Evolutionary conservation across 768 basidiomycete genomes (phyloP).

Genomic region (Naganishia kalamii): DNA sequence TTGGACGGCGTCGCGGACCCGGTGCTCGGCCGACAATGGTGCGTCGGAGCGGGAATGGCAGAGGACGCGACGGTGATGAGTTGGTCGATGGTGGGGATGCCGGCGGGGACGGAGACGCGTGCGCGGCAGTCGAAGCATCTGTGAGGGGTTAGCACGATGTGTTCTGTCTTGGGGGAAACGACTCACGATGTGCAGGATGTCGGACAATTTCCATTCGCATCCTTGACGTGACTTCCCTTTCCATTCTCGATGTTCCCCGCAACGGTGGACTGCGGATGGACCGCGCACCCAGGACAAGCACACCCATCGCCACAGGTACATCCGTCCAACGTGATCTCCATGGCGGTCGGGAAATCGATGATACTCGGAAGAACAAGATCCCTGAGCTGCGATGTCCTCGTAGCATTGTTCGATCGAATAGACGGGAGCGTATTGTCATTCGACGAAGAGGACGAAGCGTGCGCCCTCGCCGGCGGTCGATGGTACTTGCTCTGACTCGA

Average conservation of each 20-base stretch:
- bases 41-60: conserved; percentile 15
- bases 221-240: background rate
- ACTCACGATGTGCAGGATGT: conserved; percentile 24
- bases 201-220: conserved; percentile 14
- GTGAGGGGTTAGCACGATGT: background rate
- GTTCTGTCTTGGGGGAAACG: background rate
- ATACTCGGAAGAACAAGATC: conserved; percentile 3
- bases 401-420: conserved; percentile 28
- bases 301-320: conserved; percentile 47
- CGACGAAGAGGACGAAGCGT: conserved; percentile 31
- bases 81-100: conserved; percentile 18
- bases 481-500: background rate
- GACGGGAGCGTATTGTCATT: conserved; percentile 29
- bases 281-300: conserved; percentile 43
- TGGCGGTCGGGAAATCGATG: conserved; percentile 1
- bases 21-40: background rate
- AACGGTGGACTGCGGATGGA: conserved; percentile 25
- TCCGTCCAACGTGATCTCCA: conserved; percentile 23
- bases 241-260: background rate
- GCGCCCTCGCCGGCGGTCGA: background rate
- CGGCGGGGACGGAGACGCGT: conserved; percentile 14
- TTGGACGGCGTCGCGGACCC: background rate
- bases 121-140: conserved; percentile 20
- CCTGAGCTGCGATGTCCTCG: background rate
- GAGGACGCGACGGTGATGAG: conserved; percentile 17